These are phyloP conservation scores for Acephala macrosclerotiorum DNA, from an alignment of 2,329 filamentous ascomycete genomes.

Conservation along the genomic window DNA sequence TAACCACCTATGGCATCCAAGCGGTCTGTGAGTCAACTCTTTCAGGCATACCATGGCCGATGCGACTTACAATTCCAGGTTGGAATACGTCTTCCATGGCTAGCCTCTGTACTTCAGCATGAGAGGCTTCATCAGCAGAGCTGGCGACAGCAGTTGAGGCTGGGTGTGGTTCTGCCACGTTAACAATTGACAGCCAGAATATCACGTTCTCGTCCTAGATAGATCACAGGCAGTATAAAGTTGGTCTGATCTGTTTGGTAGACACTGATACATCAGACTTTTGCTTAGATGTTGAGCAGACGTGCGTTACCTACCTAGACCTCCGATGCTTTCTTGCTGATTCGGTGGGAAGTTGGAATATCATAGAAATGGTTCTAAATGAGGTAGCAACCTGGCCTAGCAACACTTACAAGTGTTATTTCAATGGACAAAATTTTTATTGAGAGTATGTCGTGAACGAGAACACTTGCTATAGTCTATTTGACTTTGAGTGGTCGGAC, in stretches of 20 bases:
- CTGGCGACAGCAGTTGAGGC: neutral
- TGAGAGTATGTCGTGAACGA: slow-evolving; percentile 1
- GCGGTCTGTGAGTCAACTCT: neutral
- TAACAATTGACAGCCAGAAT: slow-evolving; percentile 2
- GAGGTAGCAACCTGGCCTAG: neutral
- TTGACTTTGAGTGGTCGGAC: slow-evolving; percentile 6
- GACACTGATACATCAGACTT: neutral
- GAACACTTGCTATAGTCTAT: slow-evolving; percentile 5
- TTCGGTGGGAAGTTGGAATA: neutral
- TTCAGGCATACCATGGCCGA: neutral
- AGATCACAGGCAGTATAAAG: neutral
- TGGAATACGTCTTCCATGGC: neutral
- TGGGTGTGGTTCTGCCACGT: neutral
- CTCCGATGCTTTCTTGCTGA: neutral
- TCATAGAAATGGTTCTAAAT: neutral
- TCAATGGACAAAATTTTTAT: neutral
- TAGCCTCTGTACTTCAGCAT: neutral
- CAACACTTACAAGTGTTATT: slow-evolving; percentile 9
- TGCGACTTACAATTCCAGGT: neutral
- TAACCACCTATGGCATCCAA: neutral
- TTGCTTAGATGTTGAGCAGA: neutral
- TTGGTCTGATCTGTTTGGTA: neutral
- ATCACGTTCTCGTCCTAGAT: neutral
- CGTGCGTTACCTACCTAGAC: neutral
- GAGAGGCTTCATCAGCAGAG: neutral